These are phyloP conservation scores for Ogataea dorogensis DNA, from an alignment of 805 yeast species.

Conservation along the genomic window DNA sequence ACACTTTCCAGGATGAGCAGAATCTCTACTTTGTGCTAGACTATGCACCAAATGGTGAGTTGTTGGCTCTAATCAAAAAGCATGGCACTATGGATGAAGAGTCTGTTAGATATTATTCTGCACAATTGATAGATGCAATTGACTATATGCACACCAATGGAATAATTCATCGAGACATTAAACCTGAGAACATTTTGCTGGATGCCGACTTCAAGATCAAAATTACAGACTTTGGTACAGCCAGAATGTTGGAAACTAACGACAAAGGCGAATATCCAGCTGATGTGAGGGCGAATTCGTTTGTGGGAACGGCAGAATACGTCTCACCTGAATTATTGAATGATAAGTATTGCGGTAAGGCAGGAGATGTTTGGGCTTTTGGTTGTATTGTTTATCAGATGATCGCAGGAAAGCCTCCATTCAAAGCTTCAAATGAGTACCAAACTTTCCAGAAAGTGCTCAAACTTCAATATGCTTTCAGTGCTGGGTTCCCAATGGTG, in stretches of 20 bases:
- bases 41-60: constrained; percentile 78
- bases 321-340: constrained; percentile 79
- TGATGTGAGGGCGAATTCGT: constrained; percentile 71
- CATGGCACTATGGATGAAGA: constrained; percentile 71
- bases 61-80: constrained; percentile 63
- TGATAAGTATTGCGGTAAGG: constrained; percentile 63
- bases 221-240: constrained; percentile 85
- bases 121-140: constrained; percentile 73
- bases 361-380: constrained; percentile 61
- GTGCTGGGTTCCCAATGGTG: constrained; percentile 79
- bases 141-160: constrained; percentile 73
- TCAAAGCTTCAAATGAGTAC: constrained; percentile 80
- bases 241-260: constrained; percentile 60
- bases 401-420: constrained; percentile 73
- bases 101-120: constrained; percentile 63
- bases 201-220: constrained; percentile 60
- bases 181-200: constrained; percentile 76
- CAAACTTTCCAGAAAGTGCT: constrained; percentile 79
- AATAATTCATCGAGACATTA: constrained; percentile 76
- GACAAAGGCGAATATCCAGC: constrained; percentile 56
- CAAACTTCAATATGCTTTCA: constrained; percentile 76
- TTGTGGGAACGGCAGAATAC: constrained; percentile 85
- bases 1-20: constrained; percentile 76
- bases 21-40: constrained; percentile 74
- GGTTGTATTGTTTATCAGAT: constrained; percentile 60